Percentiles rank a stretch among this genome's conserved stretches.
phyloP scores from a whole-genome alignment of 192 early-diverging fungal species.

The Lobosporangium transversale region DNA sequence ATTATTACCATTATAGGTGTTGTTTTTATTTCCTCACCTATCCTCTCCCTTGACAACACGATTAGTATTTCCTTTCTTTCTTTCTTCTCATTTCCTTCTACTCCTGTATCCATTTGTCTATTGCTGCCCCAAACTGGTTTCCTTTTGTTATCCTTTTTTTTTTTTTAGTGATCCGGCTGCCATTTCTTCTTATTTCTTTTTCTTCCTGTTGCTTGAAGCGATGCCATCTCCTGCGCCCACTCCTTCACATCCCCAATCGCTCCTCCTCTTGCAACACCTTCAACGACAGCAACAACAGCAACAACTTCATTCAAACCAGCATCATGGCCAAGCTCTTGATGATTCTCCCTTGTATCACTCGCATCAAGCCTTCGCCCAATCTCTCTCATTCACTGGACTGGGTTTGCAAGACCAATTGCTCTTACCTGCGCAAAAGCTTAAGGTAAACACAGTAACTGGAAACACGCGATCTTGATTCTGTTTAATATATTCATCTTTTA shows the following conservation, averaged over 20 bases:
- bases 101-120: no score
- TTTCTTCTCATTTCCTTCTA: no score
- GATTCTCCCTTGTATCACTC: not conserved
- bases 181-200: no score
- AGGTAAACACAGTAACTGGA: slow-evolving; percentile 10
- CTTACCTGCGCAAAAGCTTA: slow-evolving; percentile 30
- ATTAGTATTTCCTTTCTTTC: no score
- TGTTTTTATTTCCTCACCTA: no score
- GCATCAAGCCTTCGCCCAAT: slow-evolving; percentile 1
- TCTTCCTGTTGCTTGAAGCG: not conserved
- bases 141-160: no score
- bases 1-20: no score
- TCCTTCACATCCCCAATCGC: slow-evolving; percentile 18
- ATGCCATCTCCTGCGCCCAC: slow-evolving; percentile 43
- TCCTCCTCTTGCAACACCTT: slow-evolving; percentile 29
- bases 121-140: no score
- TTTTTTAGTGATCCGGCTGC: no score
- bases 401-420: slow-evolving; percentile 15
- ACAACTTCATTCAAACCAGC: slow-evolving; percentile 1
- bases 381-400: not conserved
- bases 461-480: not conserved
- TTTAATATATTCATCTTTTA: not conserved
- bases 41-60: no score
- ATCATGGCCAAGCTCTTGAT: not conserved
- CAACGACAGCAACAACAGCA: slow-evolving; percentile 21